Base-by-base conservation (phyloP, 2,329 filamentous ascomycete species). In the Penicillium sp. region DNA sequence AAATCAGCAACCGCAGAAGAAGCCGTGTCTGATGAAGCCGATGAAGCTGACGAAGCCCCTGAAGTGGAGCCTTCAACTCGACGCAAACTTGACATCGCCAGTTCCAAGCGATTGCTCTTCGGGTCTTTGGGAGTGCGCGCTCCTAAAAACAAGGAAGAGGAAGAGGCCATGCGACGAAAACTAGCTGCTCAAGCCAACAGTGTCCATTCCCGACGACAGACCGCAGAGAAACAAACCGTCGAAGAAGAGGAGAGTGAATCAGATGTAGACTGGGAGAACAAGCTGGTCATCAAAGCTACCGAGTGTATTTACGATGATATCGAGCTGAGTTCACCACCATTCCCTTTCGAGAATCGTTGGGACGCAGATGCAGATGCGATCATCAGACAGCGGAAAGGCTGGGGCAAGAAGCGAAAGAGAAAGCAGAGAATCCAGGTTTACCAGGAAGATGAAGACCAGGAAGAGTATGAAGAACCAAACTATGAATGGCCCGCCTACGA, bases 271-370 rank as follows among this genome's bases (percentile, higher is more conserved):
- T 96, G 92, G 92, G 83, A 83, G 59, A 75, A 82, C 4, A 90
- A 85, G 59, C 86, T 96, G 53, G 80, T 76, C 10, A 84, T 95
- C 54, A 81, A 82, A 22, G 92, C 90, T 20, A 89, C 95, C 0
- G 92, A 97, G 69, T 96, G 92, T 70, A 83, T 85, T 55, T 80
- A 88, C n/a, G 81, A 88, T 27, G 81, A 79, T 5, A 74, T 90
- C 35, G 74, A 81, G 28, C 76, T 95, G 41, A 88, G 82, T 47
- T 81, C 89, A 30, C 92, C 92, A 0, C 89, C 92, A 0, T 96
- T 95, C 64, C 92, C 92, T 0, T 96, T 96, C 69, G 78, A 88
- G 14, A 91, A 96, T 69, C 82, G 89, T 42, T 96, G 92, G 92
- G 90, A 95, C 69, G 81, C 83, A 3, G 86, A 90, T 54, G 88